These are phyloP conservation scores for Kregervanrija delftensis DNA, from an alignment of 805 yeast genomes.

Conservation along the genomic window DNA sequence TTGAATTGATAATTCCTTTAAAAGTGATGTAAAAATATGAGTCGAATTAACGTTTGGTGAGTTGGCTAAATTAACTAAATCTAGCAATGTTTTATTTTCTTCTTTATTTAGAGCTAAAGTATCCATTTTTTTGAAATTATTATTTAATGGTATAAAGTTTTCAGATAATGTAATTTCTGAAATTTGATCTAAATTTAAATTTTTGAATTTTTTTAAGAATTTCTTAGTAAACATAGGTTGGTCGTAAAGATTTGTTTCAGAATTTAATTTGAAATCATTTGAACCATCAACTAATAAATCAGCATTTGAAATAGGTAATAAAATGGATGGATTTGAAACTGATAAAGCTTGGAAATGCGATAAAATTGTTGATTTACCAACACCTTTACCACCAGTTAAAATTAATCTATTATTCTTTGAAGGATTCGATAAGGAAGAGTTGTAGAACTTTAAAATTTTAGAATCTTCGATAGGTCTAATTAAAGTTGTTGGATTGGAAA, in stretches of 20 bases:
- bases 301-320: constrained; percentile 61
- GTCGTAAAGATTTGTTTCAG: constrained; percentile 41
- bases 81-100: constrained; percentile 32
- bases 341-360: constrained; percentile 61
- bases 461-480: constrained; percentile 43
- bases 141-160: constrained; percentile 16
- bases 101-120: constrained; percentile 8
- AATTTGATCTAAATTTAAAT: constrained; percentile 38
- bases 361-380: constrained; percentile 70
- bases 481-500: constrained; percentile 51
- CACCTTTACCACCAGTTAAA: constrained; percentile 65
- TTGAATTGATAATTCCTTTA: constrained; percentile 51
- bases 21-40: constrained; percentile 43
- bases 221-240: constrained; percentile 75
- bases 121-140: constrained; percentile 12
- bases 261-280: constrained; percentile 56
- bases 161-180: constrained; percentile 21
- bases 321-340: constrained; percentile 29
- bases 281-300: constrained; percentile 63
- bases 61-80: constrained; percentile 29
- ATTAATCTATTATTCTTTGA: constrained; percentile 42
- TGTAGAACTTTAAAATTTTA: constrained; percentile 33
- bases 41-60: constrained; percentile 28
- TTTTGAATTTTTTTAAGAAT: constrained; percentile 45
- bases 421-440: constrained; percentile 26